Conservation (phyloP, 495 filamentous ascomycete genomes). For the Evansstolkia leycettana region DNA sequence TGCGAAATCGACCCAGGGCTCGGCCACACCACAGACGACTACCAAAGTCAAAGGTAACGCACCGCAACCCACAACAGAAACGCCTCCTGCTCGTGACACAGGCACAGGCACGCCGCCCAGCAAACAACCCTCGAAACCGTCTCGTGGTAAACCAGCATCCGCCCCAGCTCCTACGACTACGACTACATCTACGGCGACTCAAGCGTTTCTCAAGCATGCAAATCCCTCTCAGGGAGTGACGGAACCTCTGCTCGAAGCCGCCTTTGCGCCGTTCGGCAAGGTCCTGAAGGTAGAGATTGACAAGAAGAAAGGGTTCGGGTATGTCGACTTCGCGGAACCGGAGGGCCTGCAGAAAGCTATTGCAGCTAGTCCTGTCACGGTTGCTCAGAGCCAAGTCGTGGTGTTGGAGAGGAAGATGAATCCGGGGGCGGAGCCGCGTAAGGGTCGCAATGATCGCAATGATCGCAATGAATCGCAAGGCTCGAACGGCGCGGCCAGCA, state of each 20-base stretch:
- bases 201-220: conserved; percentile 89
- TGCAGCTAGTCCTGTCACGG: conserved; percentile 61
- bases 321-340: conserved; percentile 68
- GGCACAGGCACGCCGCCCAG: conserved; percentile 15
- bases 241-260: conserved; percentile 58
- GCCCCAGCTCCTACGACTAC: conserved; percentile 16
- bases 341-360: conserved; percentile 65
- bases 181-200: conserved; percentile 50
- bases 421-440: conserved; percentile 22
- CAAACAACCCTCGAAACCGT: conserved; percentile 19
- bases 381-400: conserved; percentile 76
- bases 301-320: conserved; percentile 84
- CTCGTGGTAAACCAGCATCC: conserved; percentile 20
- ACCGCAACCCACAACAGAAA: conserved; percentile 11
- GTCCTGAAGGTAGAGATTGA: conserved; percentile 78
- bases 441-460: conserved; percentile 28
- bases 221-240: conserved; percentile 87
- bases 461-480: no score
- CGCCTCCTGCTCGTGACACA: no score
- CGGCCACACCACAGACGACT: conserved; percentile 13
- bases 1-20: conserved; percentile 16
- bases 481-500: neutral
- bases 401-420: conserved; percentile 67
- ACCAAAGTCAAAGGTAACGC: conserved; percentile 6
- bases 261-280: conserved; percentile 56